These are phyloP conservation scores for Linum usitatissimum DNA, from an alignment of 345 rosid genomes.

Conservation along the genomic window DNA sequence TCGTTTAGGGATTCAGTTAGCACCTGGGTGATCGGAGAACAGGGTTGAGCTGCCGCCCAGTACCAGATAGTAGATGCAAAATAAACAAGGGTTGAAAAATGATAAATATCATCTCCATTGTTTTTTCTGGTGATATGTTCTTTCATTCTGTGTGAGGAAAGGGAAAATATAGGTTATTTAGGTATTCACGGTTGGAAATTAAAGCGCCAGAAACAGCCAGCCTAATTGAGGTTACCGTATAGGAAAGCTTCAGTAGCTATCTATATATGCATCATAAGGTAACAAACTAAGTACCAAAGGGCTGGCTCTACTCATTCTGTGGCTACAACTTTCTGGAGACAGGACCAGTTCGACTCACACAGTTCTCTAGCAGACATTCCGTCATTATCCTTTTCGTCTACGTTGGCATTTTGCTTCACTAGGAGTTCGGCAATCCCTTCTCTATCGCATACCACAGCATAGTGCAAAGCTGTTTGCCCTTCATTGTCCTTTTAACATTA, in stretches of 20 bases:
- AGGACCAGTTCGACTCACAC: constrained; percentile 63
- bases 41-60: too few species aligned
- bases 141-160: constrained; percentile 13
- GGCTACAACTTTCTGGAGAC: constrained; percentile 17
- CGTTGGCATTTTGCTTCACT: constrained; percentile 66
- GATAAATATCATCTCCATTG: neutral
- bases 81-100: neutral
- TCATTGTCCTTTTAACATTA: constrained; percentile 66
- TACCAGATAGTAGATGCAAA: neutral
- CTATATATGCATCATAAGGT: neutral
- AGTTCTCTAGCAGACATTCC: constrained; percentile 58
- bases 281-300: neutral
- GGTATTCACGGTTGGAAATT: constrained; percentile 32
- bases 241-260: neutral
- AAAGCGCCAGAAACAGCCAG: neutral
- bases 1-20: too few species aligned
- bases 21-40: neutral
- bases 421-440: constrained; percentile 65
- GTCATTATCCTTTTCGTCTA: constrained; percentile 47
- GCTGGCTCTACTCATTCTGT: neutral
- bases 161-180: constrained; percentile 21
- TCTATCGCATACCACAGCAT: constrained; percentile 84
- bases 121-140: neutral
- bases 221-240: neutral
- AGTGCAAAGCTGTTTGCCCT: constrained; percentile 90